A percentile compares a stretch with the other conserved stretches of the same genome.
Conservation (phyloP, 768 basidiomycete genomes). For the Mycena filopes region DNA sequence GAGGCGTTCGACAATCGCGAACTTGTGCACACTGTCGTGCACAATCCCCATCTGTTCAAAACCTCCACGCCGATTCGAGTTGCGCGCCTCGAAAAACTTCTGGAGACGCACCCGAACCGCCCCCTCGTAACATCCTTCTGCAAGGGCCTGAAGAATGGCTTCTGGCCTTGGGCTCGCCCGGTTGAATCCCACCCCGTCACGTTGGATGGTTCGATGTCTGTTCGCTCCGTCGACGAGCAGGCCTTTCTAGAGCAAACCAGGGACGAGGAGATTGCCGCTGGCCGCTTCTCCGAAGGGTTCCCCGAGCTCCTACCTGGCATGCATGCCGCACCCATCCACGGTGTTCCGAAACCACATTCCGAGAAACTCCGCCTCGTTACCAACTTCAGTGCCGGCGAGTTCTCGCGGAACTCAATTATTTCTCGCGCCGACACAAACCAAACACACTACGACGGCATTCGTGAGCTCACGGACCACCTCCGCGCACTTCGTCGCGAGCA, state of each 20-base stretch:
- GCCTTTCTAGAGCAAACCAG: too few relatives aligned
- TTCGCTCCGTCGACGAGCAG: too few relatives aligned
- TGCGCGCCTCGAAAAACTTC: not conserved
- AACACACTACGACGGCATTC: not conserved
- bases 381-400: not conserved
- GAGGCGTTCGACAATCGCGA: too few relatives aligned
- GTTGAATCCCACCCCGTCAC: not conserved
- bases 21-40: too few relatives aligned
- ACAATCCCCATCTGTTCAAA: not conserved
- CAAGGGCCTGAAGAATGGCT: not conserved
- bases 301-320: too few relatives aligned
- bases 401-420: too few relatives aligned
- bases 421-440: not conserved
- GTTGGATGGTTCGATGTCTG: not conserved
- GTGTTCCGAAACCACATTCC: not conserved
- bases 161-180: not conserved
- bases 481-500: not conserved
- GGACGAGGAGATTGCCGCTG: not conserved
- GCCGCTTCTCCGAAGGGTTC: not conserved
- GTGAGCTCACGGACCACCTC: not conserved
- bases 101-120: not conserved
- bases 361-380: not conserved
- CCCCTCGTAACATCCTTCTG: not conserved
- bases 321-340: not conserved
- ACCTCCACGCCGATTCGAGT: not conserved